These are phyloP conservation scores for Symmetrospora coprosmae DNA, from an alignment of 768 basidiomycete genomes.

Conservation along the genomic window DNA sequence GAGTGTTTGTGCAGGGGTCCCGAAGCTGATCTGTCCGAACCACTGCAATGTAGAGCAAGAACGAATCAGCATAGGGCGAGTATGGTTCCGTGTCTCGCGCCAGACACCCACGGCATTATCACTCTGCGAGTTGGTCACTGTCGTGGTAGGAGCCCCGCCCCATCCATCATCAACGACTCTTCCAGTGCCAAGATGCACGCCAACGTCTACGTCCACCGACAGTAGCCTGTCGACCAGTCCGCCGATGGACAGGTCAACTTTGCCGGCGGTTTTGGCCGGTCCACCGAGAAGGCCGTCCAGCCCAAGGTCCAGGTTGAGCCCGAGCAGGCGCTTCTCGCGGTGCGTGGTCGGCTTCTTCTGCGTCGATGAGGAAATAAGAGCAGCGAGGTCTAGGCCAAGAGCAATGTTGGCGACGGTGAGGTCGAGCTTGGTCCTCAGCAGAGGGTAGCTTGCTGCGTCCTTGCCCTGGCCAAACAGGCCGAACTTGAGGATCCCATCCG, in stretches of 20 bases:
- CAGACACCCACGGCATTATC: constrained; percentile 14
- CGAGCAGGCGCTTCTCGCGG: neutral
- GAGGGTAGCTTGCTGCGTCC: neutral
- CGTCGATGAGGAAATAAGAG: neutral
- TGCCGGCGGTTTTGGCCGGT: neutral
- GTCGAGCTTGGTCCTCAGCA: neutral
- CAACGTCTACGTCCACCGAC: neutral
- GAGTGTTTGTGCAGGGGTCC: constrained; percentile 3
- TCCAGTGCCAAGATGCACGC: neutral
- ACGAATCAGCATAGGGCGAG: neutral
- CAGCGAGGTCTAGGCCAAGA: too few species aligned
- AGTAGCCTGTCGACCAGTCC: neutral
- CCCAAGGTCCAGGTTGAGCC: neutral
- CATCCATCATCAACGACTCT: constrained; percentile 6
- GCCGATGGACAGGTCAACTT: neutral
- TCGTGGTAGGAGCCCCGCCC: neutral
- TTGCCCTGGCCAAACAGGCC: neutral
- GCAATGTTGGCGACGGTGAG: too few species aligned
- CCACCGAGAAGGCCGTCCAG: neutral
- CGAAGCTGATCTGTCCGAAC: constrained; percentile 9
- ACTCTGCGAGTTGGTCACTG: constrained; percentile 3
- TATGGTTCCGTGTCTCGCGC: neutral
- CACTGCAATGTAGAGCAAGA: neutral
- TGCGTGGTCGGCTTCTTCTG: neutral
- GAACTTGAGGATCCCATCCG: constrained; percentile 3